Conservation (phyloP, 108 stramenopile genomes). For the Skeletonema tropicum region DNA sequence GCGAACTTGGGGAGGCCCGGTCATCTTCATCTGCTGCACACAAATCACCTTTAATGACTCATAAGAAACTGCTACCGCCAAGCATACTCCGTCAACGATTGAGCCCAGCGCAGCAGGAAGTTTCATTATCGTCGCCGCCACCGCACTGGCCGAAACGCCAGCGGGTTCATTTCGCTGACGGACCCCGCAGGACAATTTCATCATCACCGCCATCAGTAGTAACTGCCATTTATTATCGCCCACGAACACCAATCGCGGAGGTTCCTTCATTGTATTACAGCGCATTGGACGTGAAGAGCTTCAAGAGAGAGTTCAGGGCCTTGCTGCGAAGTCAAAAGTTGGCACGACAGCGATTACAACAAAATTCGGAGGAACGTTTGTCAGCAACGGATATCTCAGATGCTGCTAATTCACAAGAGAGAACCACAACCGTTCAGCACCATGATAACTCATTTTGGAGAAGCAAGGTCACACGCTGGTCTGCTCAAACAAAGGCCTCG, state of each 20-base stretch:
- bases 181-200: background rate
- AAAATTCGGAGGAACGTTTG: background rate
- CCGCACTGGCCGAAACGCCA: constrained; percentile 17
- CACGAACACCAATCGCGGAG: constrained; percentile 8
- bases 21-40: too few relatives aligned
- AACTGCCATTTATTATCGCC: constrained; percentile 19
- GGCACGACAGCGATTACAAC: background rate
- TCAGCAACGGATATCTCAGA: background rate
- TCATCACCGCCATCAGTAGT: constrained; percentile 8
- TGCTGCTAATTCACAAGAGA: background rate
- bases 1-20: too few relatives aligned
- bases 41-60: too few relatives aligned
- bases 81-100: background rate
- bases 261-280: constrained; percentile 16
- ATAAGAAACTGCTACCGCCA: too few relatives aligned
- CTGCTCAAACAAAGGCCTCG: background rate
- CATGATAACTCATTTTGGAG: constrained; percentile 5
- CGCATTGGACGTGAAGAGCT: constrained; percentile 8
- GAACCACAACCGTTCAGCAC: background rate
- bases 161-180: constrained; percentile 18
- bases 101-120: background rate
- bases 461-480: background rate
- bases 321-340: background rate
- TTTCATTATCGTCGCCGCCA: background rate
- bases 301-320: constrained; percentile 24